Conservation (phyloP, 345 rosid genomes). For the Pistacia vera region DNA sequence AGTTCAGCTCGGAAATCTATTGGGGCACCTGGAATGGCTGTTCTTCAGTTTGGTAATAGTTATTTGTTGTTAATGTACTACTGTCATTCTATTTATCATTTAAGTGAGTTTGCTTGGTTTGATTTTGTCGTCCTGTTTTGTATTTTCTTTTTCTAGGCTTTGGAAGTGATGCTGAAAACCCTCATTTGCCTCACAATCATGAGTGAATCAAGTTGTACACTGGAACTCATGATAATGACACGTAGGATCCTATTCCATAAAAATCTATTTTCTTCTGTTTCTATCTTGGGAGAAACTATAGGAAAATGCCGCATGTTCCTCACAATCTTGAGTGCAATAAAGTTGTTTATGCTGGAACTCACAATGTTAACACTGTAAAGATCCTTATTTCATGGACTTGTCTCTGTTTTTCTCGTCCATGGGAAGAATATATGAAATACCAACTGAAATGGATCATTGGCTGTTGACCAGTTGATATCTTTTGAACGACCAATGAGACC, state of each 20-base stretch:
- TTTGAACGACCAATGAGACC: neutral
- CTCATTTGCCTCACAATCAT: conserved; percentile 95
- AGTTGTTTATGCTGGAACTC: too few species aligned
- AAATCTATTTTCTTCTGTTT: neutral
- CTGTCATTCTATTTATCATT: neutral
- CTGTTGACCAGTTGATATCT: neutral
- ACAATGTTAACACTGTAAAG: too few species aligned
- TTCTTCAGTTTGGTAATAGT: conserved; percentile 88
- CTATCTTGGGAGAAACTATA: neutral
- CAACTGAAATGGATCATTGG: neutral
- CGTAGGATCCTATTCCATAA: conserved; percentile 37
- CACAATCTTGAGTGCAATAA: too few species aligned
- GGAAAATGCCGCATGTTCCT: conserved; percentile 9
- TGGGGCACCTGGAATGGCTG: conserved; percentile 98
- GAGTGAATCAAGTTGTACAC: conserved; percentile 95
- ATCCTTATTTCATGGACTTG: neutral
- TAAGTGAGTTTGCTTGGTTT: conserved; percentile 6
- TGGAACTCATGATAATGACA: conserved; percentile 98
- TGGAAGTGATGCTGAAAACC: conserved; percentile 79
- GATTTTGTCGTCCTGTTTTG: neutral
- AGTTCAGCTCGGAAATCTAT: conserved; percentile 79
- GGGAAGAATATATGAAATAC: neutral
- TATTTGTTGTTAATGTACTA: neutral
- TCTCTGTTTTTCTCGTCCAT: neutral
- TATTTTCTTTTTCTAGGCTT: conserved; percentile 54